A percentile compares a stretch with the other conserved stretches of the same genome.
phyloP scores from a whole-genome alignment of 768 basidiomycete species.

The Obba rivulosa region DNA sequence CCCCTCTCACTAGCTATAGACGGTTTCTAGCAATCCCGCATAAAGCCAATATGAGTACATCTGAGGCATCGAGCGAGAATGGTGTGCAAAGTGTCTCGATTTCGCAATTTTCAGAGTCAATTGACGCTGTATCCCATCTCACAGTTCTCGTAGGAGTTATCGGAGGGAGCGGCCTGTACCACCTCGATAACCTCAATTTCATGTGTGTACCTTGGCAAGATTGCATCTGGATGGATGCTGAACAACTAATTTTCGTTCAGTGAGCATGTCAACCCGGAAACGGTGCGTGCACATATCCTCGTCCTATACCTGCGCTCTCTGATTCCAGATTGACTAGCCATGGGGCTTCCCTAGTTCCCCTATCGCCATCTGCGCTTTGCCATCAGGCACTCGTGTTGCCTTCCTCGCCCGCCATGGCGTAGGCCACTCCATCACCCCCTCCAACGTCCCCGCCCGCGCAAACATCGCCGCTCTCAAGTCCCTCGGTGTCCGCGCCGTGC shows the following conservation, averaged over 20 bases:
- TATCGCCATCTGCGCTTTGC: constrained; percentile 86
- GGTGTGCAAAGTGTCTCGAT: too few species aligned
- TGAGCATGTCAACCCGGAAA: constrained; percentile 72
- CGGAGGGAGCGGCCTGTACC: constrained; percentile 89
- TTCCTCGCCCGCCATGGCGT: constrained; percentile 89
- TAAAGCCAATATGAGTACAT: too few species aligned
- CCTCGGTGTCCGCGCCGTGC: constrained; percentile 81
- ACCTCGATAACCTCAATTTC: constrained; percentile 85
- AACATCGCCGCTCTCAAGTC: constrained; percentile 96
- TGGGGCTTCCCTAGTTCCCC: constrained; percentile 92
- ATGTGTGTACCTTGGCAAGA: constrained; percentile 48
- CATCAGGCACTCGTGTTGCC: constrained; percentile 74
- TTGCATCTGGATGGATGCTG: background rate
- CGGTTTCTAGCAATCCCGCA: too few species aligned
- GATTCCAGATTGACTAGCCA: constrained; percentile 46
- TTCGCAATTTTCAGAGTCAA: background rate
- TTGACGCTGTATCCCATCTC: too few species aligned
- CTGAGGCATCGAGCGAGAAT: too few species aligned
- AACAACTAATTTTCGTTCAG: constrained; percentile 32
- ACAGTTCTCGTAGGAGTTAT: constrained; percentile 84
- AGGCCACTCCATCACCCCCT: constrained; percentile 76
- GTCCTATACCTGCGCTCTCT: background rate
- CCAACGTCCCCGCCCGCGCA: constrained; percentile 77
- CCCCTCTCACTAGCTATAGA: too few species aligned
- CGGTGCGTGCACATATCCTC: constrained; percentile 41